Conservation (phyloP, 2,329 filamentous ascomycete species). For the Mycosphaerella sp. region DNA sequence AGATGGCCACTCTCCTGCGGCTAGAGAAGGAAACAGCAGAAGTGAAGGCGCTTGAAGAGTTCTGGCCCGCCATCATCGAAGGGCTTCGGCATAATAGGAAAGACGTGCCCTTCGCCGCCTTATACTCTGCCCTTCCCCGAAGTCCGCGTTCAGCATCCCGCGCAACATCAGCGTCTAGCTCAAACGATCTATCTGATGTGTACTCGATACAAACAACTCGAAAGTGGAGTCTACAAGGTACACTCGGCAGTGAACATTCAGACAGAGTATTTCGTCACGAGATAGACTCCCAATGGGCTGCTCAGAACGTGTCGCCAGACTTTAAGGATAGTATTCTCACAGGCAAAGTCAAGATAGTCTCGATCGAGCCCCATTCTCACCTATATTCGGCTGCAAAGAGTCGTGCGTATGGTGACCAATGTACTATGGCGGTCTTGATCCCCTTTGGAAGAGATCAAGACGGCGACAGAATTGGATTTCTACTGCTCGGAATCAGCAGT, state of each 20-base stretch:
- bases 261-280: constrained; percentile 2
- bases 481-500: constrained; percentile 35
- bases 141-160: background rate
- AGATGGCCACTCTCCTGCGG: constrained; percentile 16
- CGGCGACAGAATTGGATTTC: constrained; percentile 18
- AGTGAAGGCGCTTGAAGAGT: constrained; percentile 15
- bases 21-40: constrained; percentile 14
- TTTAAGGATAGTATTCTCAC: constrained; percentile 10
- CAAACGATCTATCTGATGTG: background rate
- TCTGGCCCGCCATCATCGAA: constrained; percentile 15
- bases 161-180: constrained; percentile 3
- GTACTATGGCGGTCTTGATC: constrained; percentile 31
- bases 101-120: constrained; percentile 21
- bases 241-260: background rate
- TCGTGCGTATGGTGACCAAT: constrained; percentile 29
- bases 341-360: constrained; percentile 19
- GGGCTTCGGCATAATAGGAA: constrained; percentile 15
- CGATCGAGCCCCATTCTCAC: background rate
- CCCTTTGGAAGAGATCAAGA: constrained; percentile 28
- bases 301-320: constrained; percentile 4
- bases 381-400: constrained; percentile 7
- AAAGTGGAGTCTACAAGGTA: constrained; percentile 11
- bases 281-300: constrained; percentile 13
- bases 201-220: constrained; percentile 2
- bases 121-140: constrained; percentile 12